These are phyloP conservation scores for Sporothrix humicola DNA, from an alignment of 2,329 filamentous ascomycete genomes.

Conservation along the genomic window DNA sequence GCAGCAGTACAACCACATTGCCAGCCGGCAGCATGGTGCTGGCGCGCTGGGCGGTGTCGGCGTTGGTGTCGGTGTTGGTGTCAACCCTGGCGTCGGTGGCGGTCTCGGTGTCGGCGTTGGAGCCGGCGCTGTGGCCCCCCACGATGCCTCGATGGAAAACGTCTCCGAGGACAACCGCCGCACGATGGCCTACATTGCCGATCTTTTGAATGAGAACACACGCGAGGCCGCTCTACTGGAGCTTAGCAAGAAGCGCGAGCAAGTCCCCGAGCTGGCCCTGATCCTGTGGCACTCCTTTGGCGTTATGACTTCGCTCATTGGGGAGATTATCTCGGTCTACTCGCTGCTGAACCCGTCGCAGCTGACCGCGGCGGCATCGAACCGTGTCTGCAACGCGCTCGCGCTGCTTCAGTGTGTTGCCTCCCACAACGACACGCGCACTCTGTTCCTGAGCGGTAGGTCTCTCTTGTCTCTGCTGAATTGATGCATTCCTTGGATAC, in stretches of 20 bases:
- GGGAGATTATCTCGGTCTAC: conserved; percentile 99
- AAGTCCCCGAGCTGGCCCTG: conserved; percentile 92
- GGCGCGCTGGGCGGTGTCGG: conserved; percentile 55
- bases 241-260: conserved; percentile 97
- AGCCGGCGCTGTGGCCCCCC: conserved; percentile 60
- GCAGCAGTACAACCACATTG: conserved; percentile 75
- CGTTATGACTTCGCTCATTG: conserved; percentile 95
- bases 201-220: conserved; percentile 84
- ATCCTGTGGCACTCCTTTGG: conserved; percentile 99
- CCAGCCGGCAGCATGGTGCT: conserved; percentile 42
- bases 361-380: conserved; percentile 94
- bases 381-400: conserved; percentile 95
- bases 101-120: conserved; percentile 39
- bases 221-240: conserved; percentile 91
- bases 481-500: background rate
- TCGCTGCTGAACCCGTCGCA: conserved; percentile 95
- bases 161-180: conserved; percentile 89
- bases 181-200: conserved; percentile 91
- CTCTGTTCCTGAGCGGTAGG: conserved; percentile 89
- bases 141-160: conserved; percentile 63
- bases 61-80: conserved; percentile 57
- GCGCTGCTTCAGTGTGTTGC: conserved; percentile 96
- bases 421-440: conserved; percentile 94
- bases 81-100: conserved; percentile 51
- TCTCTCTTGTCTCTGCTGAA: background rate